phyloP scores from a whole-genome alignment of 2,329 filamentous ascomycete species.

The Alternaria triticina region DNA sequence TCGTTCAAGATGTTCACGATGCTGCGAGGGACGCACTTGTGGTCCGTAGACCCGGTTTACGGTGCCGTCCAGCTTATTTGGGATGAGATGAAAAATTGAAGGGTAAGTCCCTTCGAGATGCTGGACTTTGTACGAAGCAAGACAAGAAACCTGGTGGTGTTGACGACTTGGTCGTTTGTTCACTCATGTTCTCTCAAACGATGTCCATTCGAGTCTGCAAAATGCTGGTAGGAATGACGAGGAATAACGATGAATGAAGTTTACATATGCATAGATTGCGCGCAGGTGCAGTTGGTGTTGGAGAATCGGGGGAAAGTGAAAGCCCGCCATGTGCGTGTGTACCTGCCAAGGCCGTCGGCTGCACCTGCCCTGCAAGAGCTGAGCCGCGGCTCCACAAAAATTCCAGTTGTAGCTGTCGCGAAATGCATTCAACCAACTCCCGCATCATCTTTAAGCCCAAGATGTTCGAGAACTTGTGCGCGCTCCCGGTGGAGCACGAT shows the following conservation, averaged over 20 bases:
- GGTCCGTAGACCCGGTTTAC: conserved; percentile 1
- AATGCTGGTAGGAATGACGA: too few relatives aligned
- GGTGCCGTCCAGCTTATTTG: neutral
- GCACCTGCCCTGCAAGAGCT: conserved; percentile 10
- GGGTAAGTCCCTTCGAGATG: neutral
- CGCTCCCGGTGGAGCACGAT: conserved; percentile 82
- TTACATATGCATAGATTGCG: neutral
- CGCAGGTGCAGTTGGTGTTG: neutral
- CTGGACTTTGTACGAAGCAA: too few relatives aligned
- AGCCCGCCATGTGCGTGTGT: neutral
- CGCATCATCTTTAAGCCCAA: conserved; percentile 6
- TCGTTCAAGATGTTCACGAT: neutral
- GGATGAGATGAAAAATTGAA: neutral
- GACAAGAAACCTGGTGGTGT: neutral
- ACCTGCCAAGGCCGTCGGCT: conserved; percentile 27
- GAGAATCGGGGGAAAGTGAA: neutral
- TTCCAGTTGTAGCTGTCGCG: conserved; percentile 22
- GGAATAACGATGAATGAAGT: too few relatives aligned
- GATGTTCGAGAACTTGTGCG: conserved; percentile 94
- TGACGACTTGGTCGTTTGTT: neutral
- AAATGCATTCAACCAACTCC: neutral
- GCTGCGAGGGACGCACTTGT: neutral
- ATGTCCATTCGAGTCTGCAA: too few relatives aligned
- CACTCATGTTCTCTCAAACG: neutral
- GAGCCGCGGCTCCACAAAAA: conserved; percentile 31